phyloP scores from a whole-genome alignment of 345 rosid genomes.

The Eucalyptus dawsonii region DNA sequence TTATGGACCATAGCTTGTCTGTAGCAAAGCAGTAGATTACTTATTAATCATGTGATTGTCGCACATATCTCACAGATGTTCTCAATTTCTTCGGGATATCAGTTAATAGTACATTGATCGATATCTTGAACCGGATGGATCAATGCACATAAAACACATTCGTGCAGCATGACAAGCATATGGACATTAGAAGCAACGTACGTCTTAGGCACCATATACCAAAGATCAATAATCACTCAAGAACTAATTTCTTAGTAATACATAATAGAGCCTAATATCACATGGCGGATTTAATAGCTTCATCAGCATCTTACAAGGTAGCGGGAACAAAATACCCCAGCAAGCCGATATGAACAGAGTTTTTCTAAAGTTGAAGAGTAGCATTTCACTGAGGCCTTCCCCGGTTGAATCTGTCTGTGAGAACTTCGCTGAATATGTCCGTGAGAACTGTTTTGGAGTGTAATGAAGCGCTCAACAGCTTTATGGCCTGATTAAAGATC shows the following conservation, averaged over 20 bases:
- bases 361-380: background rate
- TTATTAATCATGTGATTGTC: no score
- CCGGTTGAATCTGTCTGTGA: no score
- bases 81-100: background rate
- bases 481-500: background rate
- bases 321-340: background rate
- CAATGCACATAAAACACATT: background rate
- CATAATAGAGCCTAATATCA: no score
- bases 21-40: background rate
- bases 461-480: background rate
- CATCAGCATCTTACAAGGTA: background rate
- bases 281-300: background rate
- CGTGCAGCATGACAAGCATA: background rate
- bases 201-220: background rate
- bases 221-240: background rate
- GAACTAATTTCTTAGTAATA: background rate
- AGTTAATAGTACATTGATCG: background rate
- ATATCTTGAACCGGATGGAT: background rate
- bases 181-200: background rate
- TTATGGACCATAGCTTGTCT: background rate
- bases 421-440: background rate
- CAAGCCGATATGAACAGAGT: background rate
- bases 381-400: background rate
- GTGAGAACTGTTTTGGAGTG: background rate
- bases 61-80: background rate